Conservation (phyloP, 805 yeast genomes). For the Danielia oregonensis region DNA sequence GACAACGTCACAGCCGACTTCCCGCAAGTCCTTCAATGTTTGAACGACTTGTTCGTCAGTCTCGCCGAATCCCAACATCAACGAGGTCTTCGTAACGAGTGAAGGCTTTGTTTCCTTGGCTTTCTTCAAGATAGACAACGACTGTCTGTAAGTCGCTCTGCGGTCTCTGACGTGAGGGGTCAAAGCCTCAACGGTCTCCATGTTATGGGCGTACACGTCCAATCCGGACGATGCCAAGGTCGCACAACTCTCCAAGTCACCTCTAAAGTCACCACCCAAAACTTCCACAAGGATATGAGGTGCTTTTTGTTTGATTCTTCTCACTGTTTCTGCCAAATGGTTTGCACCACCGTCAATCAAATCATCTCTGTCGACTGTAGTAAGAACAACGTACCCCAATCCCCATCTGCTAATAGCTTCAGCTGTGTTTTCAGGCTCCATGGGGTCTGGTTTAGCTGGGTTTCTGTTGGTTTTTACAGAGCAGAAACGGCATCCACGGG, state of each 20-base stretch:
- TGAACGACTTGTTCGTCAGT: slow-evolving; percentile 82
- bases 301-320: slow-evolving; percentile 77
- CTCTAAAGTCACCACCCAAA: slow-evolving; percentile 92
- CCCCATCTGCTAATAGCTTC: slow-evolving; percentile 98
- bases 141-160: slow-evolving; percentile 91
- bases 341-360: slow-evolving; percentile 87
- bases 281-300: slow-evolving; percentile 92
- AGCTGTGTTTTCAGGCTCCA: slow-evolving; percentile 97
- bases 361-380: slow-evolving; percentile 98
- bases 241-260: slow-evolving; percentile 77
- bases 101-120: slow-evolving; percentile 78
- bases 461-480: slow-evolving; percentile 88
- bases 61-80: slow-evolving; percentile 97
- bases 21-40: slow-evolving; percentile 74
- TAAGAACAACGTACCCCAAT: slow-evolving; percentile 92
- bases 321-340: slow-evolving; percentile 86
- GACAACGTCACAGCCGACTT: slow-evolving; percentile 81
- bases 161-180: slow-evolving; percentile 96
- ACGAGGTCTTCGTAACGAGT: slow-evolving; percentile 84
- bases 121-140: slow-evolving; percentile 67
- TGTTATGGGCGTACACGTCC: slow-evolving; percentile 95
- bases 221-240: slow-evolving; percentile 80
- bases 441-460: slow-evolving; percentile 89
- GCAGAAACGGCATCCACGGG: slow-evolving; percentile 98
- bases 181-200: slow-evolving; percentile 92